Evolutionary conservation across 2,329 filamentous ascomycete genomes (phyloP), one percentile per base, ranked within the genome.

Genomic region (Xylaria sp.): DNA sequence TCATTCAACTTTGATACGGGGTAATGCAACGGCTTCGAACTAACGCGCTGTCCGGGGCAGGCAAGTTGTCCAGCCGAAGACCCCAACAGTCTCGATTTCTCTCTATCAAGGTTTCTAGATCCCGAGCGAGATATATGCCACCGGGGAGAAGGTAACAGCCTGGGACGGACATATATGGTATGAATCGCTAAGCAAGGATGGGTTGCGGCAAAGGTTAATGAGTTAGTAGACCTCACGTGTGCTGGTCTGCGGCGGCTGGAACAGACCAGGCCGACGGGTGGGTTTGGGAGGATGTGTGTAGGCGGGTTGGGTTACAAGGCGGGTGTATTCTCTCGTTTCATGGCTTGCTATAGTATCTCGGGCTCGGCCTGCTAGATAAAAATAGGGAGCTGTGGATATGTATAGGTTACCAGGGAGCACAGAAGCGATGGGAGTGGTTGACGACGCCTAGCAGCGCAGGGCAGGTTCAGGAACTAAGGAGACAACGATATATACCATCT

Each of bases 401-500:
- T 26, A 13, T 3, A 13, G 26, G 42, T 19, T 19, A 47, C 46
- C 43, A 38, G 18, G 44, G 20, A 39, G 39, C 44, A 53, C 39
- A 39, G 34, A 37, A 43, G 17, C 34, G 38, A 26, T 7, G 44
- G 45, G 41, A 40, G 44, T 21, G 38, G 48, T 42, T n/a, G 9
- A 29, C 39, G 24, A 57, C 61, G 61, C 63, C 57, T 62, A 59
- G 54, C 44, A 62, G 64, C 63, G 58, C 51, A 17, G 34, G 42
- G 53, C 21, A 38, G 8, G 39, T 24, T 39, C 19, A 9, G 11
- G 49, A 16, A 42, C 50, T 20, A 44, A 49, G 53, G 50, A 48
- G 47, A 39, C 37, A 34, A 26, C 13, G 39, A 52, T 56, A 59
- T 61, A 59, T 61, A 61, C 39, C 21, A 57, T n/a, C 41, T 34